Percentiles rank a stretch among this genome's conserved stretches.
phyloP scores from a whole-genome alignment of 371 early-diverging fungal species.

The Paraphysoderma sedebokerense region DNA sequence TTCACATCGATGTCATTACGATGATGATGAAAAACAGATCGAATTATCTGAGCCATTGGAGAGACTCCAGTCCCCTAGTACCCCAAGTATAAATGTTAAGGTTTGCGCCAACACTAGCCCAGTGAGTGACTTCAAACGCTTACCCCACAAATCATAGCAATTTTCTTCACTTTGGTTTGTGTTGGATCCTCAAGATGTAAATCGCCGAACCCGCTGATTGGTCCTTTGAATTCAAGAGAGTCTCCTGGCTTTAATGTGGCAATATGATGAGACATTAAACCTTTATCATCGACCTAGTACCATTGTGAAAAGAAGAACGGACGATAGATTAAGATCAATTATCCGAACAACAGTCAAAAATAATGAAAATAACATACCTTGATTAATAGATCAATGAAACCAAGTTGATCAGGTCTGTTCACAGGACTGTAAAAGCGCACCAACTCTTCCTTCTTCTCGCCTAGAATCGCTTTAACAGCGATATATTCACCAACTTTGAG shows the following conservation, averaged over 20 bases:
- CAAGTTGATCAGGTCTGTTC: background rate
- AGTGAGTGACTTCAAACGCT: too few relatives aligned
- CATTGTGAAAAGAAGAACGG: too few relatives aligned
- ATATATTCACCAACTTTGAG: background rate
- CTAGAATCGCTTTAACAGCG: background rate
- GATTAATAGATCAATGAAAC: background rate
- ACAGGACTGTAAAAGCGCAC: background rate
- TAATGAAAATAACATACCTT: too few relatives aligned
- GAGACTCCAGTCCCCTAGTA: background rate
- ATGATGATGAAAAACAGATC: background rate
- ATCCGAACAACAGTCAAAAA: too few relatives aligned
- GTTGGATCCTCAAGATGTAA: background rate
- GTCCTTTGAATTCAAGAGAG: slow-evolving; percentile 1
- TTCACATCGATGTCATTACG: background rate
- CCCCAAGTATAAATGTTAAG: too few relatives aligned
- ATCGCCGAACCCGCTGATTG: background rate
- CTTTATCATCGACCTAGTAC: background rate
- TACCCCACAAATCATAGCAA: background rate
- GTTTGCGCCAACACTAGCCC: too few relatives aligned
- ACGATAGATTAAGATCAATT: too few relatives aligned
- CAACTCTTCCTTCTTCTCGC: background rate
- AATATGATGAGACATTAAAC: background rate
- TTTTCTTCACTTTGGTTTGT: background rate
- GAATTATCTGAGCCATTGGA: background rate
- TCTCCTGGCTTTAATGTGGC: background rate